Conservation (phyloP, 352 stramenopile species). For the Peronospora farinosa region DNA sequence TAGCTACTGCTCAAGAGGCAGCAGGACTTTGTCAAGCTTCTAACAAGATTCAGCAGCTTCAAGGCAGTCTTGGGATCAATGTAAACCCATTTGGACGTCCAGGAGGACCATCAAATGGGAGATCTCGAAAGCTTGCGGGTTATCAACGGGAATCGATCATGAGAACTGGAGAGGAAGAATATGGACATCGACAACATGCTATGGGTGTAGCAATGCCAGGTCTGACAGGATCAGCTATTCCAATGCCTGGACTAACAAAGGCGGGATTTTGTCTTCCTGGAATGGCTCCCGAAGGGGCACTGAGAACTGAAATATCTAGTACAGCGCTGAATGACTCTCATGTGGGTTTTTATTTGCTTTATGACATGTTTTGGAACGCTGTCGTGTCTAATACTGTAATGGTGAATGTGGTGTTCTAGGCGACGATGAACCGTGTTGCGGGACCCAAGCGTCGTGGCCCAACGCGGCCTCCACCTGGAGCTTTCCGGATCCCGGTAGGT, state of each 20-base stretch:
- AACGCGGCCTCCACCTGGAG: slow-evolving; percentile 50
- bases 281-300: slow-evolving; percentile 35
- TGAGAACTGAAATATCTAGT: slow-evolving; percentile 24
- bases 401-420: slow-evolving; percentile 26
- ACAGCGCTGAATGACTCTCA: slow-evolving; percentile 50
- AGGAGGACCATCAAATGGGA: slow-evolving; percentile 29
- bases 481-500: slow-evolving; percentile 53
- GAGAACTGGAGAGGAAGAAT: slow-evolving; percentile 76
- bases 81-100: slow-evolving; percentile 71
- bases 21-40: slow-evolving; percentile 28
- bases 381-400: slow-evolving; percentile 6
- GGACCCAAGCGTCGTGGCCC: slow-evolving; percentile 75
- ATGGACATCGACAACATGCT: slow-evolving; percentile 55
- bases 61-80: slow-evolving; percentile 79
- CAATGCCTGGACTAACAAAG: slow-evolving; percentile 77
- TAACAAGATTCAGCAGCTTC: slow-evolving; percentile 66
- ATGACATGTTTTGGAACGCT: not conserved
- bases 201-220: slow-evolving; percentile 76
- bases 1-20: slow-evolving; percentile 30
- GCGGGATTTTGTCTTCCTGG: slow-evolving; percentile 58
- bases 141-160: slow-evolving; percentile 54
- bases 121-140: slow-evolving; percentile 35
- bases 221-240: slow-evolving; percentile 67
- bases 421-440: slow-evolving; percentile 69
- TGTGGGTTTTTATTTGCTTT: slow-evolving; percentile 29